phyloP scores from a whole-genome alignment of 2,329 filamentous ascomycete species.

The Huntiella decipiens region DNA sequence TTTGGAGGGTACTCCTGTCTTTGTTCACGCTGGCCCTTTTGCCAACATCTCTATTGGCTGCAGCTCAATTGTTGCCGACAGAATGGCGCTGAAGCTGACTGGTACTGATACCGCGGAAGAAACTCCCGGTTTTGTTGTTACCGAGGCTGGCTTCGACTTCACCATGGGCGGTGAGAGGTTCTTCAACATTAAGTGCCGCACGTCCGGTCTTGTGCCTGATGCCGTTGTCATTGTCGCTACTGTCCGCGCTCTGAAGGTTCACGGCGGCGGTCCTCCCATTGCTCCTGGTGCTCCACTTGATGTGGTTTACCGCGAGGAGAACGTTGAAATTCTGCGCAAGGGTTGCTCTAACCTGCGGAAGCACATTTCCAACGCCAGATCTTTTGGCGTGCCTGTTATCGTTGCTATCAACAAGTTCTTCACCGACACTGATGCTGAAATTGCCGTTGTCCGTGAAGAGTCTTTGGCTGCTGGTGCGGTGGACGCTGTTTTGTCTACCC shows the following conservation, averaged over 20 bases:
- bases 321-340: slow-evolving; percentile 71
- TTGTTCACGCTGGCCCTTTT: slow-evolving; percentile 93
- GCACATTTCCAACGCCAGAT: slow-evolving; percentile 78
- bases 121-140: slow-evolving; percentile 75
- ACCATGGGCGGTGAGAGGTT: slow-evolving; percentile 99
- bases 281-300: slow-evolving; percentile 68
- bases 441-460: slow-evolving; percentile 75
- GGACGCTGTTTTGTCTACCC: slow-evolving; percentile 82
- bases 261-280: slow-evolving; percentile 90
- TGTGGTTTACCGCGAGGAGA: slow-evolving; percentile 81
- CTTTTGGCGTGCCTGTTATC: slow-evolving; percentile 81
- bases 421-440: slow-evolving; percentile 84
- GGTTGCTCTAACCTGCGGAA: slow-evolving; percentile 91
- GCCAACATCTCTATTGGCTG: slow-evolving; percentile 97
- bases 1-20: slow-evolving; percentile 87
- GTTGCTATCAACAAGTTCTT: slow-evolving; percentile 95
- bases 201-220: slow-evolving; percentile 80
- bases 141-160: slow-evolving; percentile 96
- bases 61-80: slow-evolving; percentile 86
- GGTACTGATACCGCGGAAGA: slow-evolving; percentile 81
- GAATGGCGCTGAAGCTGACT: slow-evolving; percentile 84
- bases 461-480: slow-evolving; percentile 81
- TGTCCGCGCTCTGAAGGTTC: slow-evolving; percentile 87
- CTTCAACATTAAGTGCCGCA: slow-evolving; percentile 99
- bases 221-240: slow-evolving; percentile 91